phyloP scores from a whole-genome alignment of 495 filamentous ascomycete genomes.

The Neurospora sp. region DNA sequence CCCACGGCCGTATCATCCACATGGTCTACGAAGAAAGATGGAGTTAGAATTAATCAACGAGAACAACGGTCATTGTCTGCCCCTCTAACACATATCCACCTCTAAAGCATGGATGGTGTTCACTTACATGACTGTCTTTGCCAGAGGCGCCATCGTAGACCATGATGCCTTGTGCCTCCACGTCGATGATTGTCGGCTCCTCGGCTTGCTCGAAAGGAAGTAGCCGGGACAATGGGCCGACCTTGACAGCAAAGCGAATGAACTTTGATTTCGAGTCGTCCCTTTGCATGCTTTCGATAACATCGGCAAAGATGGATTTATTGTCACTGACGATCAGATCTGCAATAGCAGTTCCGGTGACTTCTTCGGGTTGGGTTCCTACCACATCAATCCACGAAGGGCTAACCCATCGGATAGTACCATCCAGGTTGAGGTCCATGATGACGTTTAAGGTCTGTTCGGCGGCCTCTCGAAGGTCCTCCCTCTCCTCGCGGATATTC shows the following conservation, averaged over 20 bases:
- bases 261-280: conserved; percentile 91
- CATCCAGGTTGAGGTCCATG: conserved; percentile 80
- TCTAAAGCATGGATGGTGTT: not conserved
- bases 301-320: conserved; percentile 66
- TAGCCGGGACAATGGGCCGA: conserved; percentile 66
- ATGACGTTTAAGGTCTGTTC: conserved; percentile 96
- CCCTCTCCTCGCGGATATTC: conserved; percentile 59
- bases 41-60: conserved; percentile 11
- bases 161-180: conserved; percentile 97
- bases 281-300: conserved; percentile 77
- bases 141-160: conserved; percentile 85
- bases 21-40: conserved; percentile 57
- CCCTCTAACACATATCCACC: not conserved
- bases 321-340: conserved; percentile 69
- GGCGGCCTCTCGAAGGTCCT: conserved; percentile 88
- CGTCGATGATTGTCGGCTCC: conserved; percentile 49
- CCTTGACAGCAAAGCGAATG: conserved; percentile 68
- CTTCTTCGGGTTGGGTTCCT: conserved; percentile 61
- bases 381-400: conserved; percentile 94
- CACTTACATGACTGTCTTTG: conserved; percentile 79
- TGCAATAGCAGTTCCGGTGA: conserved; percentile 67
- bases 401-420: conserved; percentile 87
- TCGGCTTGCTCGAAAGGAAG: conserved; percentile 40
- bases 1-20: conserved; percentile 98
- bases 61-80: conserved; percentile 1